These are phyloP conservation scores for Sporothrix brasiliensis DNA, from an alignment of 2,329 filamentous ascomycete species.

Conservation along the genomic window DNA sequence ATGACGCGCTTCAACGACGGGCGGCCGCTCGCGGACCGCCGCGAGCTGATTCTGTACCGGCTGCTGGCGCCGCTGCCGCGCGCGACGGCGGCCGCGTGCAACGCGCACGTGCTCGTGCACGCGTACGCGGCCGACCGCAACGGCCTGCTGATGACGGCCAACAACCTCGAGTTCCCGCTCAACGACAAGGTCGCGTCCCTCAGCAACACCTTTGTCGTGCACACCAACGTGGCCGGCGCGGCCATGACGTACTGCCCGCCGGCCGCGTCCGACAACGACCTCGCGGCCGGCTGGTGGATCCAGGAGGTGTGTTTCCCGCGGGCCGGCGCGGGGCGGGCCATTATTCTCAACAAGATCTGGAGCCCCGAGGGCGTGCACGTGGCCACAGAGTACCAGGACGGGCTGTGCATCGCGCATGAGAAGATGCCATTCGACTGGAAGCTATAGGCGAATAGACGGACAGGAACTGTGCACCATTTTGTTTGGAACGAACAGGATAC, in stretches of 20 bases:
- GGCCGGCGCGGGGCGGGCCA: constrained; percentile 50
- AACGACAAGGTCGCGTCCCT: constrained; percentile 50
- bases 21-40: constrained; percentile 49
- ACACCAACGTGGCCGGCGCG: constrained; percentile 53
- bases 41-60: constrained; percentile 56
- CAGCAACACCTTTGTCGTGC: constrained; percentile 57
- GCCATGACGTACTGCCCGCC: constrained; percentile 47
- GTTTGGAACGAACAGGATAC: not conserved
- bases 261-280: constrained; percentile 33
- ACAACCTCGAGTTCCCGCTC: constrained; percentile 53
- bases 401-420: constrained; percentile 46
- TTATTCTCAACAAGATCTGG: constrained; percentile 57
- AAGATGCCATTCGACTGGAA: constrained; percentile 28
- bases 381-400: constrained; percentile 59
- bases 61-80: constrained; percentile 49
- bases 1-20: constrained; percentile 51
- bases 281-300: constrained; percentile 53
- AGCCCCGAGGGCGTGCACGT: constrained; percentile 57
- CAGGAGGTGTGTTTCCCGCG: constrained; percentile 56
- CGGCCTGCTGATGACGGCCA: constrained; percentile 55
- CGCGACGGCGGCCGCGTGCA: constrained; percentile 41
- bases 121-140: constrained; percentile 59
- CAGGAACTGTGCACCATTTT: too few species aligned
- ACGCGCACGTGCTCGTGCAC: constrained; percentile 54
- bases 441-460: not conserved